Evolutionary conservation across 1,284 basidiomycete species (phyloP).

Genomic region (Tranzscheliella williamsii): DNA sequence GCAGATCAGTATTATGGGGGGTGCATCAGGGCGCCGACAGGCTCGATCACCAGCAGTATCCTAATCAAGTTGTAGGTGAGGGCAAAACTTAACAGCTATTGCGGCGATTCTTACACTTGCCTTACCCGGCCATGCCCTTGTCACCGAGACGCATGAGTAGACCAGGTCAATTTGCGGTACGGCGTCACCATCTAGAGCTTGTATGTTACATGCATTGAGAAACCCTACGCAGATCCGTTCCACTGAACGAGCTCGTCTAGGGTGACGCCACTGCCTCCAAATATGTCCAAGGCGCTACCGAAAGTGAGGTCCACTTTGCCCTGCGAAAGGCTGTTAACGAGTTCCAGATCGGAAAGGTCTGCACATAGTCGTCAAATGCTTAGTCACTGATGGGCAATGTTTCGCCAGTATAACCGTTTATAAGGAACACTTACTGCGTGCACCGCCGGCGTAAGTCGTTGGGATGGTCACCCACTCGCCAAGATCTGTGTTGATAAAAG

Average conservation of each 20-base stretch:
- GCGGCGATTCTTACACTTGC: too few relatives aligned
- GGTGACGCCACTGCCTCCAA: slow-evolving; percentile 74
- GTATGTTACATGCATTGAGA: background rate
- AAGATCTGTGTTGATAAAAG: slow-evolving; percentile 67
- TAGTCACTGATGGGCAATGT: too few relatives aligned
- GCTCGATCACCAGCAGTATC: too few relatives aligned
- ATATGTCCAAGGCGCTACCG: slow-evolving; percentile 83
- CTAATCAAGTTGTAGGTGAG: too few relatives aligned
- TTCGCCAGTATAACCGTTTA: too few relatives aligned
- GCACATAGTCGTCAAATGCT: background rate
- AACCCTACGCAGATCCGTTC: slow-evolving; percentile 42
- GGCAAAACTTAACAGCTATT: too few relatives aligned
- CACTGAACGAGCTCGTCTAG: slow-evolving; percentile 71
- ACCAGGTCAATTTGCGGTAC: too few relatives aligned
- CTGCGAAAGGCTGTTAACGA: slow-evolving; percentile 77
- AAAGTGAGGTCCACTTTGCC: slow-evolving; percentile 94
- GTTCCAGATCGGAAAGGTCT: slow-evolving; percentile 81
- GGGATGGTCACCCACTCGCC: slow-evolving; percentile 90
- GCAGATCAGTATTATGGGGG: too few relatives aligned
- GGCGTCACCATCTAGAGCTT: background rate
- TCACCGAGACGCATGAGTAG: too few relatives aligned
- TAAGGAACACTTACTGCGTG: slow-evolving; percentile 70
- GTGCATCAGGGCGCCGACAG: too few relatives aligned
- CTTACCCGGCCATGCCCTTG: too few relatives aligned
- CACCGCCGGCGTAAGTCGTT: slow-evolving; percentile 96